Evolutionary conservation across 1,284 basidiomycete species (phyloP), one percentile per base, ranked within the genome.

Genomic region (Ustilago tritici): DNA sequence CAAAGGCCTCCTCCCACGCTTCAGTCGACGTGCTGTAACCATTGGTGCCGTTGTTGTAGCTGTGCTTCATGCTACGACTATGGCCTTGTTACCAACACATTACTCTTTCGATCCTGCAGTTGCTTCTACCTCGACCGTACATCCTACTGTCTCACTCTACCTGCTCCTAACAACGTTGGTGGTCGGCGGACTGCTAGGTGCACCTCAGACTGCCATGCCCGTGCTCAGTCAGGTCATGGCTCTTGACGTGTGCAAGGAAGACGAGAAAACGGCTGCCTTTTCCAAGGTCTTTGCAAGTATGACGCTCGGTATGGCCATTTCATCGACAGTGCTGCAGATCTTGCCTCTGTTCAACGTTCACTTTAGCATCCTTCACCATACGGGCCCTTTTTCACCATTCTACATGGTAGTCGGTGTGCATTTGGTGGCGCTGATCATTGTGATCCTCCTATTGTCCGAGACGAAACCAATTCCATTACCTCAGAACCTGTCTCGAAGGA

Each of bases 321-420:
- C 65, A 0, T 57, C 74, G 2, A 15, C 69, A 11, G 40, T 76
- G 0, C 17, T 72, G 9, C 53, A 58, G 52, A 32, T 76, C 4
- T 49, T 71, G 38, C 69, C 74, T 3, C 36, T 4, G n/a, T 65
- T 76, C 32, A 49, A 53, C 34, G 17, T 76, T n/a, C 23, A 63
- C 35, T 76, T 76, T 53, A 66, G 69, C 65, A 62, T 69, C 10
- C 60, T 76, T 15, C 58, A 56, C 34, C 74, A 76, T 35, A 32
- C 52, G 5, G 74, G 69, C 2, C 74, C 69, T 17, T 72, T 67
- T 15, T 76, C 74, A 32, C 74, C 74, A 5, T 76, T 69, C 38
- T 61, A 61, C 58, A 32, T 76, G 40, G 19, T 54, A 1, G 62
- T 38, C 7, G 43, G 40, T 4, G 32, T 38, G 14, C 36, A 28